Base-by-base conservation (phyloP, 1,139 yeast species). In the Taiozyma onychis region DNA sequence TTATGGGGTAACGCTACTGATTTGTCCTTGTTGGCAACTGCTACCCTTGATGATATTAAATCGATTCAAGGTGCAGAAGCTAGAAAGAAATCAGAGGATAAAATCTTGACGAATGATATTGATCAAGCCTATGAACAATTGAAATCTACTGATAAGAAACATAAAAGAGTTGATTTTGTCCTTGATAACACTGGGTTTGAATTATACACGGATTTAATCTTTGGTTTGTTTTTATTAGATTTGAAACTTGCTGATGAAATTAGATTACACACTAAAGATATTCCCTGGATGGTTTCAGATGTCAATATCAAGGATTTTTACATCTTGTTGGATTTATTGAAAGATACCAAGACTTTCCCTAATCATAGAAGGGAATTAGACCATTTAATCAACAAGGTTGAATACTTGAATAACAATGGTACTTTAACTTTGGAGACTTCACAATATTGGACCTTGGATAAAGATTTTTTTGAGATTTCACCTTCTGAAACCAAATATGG, bases 1-100 rank as follows among this genome's bases (percentile, higher is more conserved):
- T 73, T 93, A 52, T 93, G 99, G 99, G 99, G 99, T 26, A 93
- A 93, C 68, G 97, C 98, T 26, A 89, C 97, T 7, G 99, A 93
- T 69, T 76, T 93, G 63, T 89, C 97, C 0, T 73, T 95, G 53
- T 74, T 93, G 56, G 91, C 95, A 5, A 89, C 88, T 50, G 88
- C 88, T 42, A 81, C 93, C 8, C 68, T 89, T 41, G 97, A 90
- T 50, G 97, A 93, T 57, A 86, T 93, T 61, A 86, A 88, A 67
- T 83, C 93, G 6, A 80, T 90, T 45, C 99, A 93, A 73, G 97
- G 97, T 41, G 88, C 86, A 16, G 89, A 86, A 57, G 90, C 88
- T 21, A 78, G 98, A 61, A 85, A 83, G 65, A 80, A 83, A 62
- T 86, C 91, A 55, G 95, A 88, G 65, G 82, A 88, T 59, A 88